Conservation (phyloP, 2,329 filamentous ascomycete species). For the Ceratocystis destructans region DNA sequence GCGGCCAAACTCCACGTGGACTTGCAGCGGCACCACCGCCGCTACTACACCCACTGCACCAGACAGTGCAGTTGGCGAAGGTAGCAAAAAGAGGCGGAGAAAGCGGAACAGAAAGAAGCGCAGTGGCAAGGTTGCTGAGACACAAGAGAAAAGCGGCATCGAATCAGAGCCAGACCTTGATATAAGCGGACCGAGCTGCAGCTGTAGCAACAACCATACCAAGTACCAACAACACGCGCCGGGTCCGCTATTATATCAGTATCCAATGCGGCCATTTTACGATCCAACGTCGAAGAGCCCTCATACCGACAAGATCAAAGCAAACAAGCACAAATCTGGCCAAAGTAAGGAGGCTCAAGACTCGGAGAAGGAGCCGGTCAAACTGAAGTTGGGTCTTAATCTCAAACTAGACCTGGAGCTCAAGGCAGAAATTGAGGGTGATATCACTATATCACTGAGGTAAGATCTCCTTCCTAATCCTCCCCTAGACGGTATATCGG, state of each 20-base stretch:
- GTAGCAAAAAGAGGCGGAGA: not conserved
- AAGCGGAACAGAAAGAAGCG: not conserved
- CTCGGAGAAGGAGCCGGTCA: constrained; percentile 17
- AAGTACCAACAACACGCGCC: not conserved
- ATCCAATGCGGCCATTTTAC: not conserved
- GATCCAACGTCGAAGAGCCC: not conserved
- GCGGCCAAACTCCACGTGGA: not conserved
- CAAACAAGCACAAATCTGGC: constrained; percentile 6
- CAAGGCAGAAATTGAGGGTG: constrained; percentile 64
- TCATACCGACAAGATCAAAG: constrained; percentile 2
- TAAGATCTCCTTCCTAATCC: constrained; percentile 22
- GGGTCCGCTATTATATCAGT: too few species aligned
- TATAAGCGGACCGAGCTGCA: not conserved
- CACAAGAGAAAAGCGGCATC: not conserved
- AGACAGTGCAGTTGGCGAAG: not conserved
- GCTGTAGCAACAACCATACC: not conserved
- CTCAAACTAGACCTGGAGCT: constrained; percentile 65
- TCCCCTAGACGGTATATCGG: not conserved
- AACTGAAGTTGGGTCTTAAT: constrained; percentile 56
- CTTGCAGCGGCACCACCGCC: not conserved
- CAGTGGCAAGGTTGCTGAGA: not conserved
- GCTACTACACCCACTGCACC: not conserved
- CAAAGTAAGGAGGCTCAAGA: not conserved
- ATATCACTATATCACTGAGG: constrained; percentile 58
- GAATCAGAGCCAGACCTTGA: not conserved